A percentile compares a stretch with the other conserved stretches of the same genome.
These are phyloP conservation scores for Thymus mandschuricus DNA, from an alignment of 257 asterid genomes.

Conservation along the genomic window DNA sequence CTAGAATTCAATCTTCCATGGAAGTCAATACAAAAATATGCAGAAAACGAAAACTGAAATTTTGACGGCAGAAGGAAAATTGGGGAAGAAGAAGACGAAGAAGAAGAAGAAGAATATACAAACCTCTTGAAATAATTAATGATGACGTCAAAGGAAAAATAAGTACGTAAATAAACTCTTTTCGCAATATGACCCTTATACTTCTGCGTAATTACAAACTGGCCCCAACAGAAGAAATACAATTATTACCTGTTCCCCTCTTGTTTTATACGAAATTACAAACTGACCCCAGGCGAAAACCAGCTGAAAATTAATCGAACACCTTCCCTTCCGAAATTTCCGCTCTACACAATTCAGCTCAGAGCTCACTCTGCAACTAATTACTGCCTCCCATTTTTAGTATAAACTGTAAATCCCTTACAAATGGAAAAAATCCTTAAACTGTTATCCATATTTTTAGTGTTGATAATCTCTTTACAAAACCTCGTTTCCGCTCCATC, in stretches of 20 bases:
- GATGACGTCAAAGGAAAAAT: conserved; percentile 14
- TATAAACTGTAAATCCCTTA: not conserved
- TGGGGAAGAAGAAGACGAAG: conserved; percentile 1
- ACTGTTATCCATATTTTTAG: not conserved
- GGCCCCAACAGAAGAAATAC: not conserved
- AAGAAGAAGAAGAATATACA: conserved; percentile 4
- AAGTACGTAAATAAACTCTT: too few species aligned
- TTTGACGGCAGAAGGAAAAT: conserved; percentile 6
- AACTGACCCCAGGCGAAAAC: not conserved
- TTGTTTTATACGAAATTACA: too few species aligned
- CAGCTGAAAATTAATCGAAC: too few species aligned
- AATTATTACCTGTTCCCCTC: too few species aligned
- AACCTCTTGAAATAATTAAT: not conserved
- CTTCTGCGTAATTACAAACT: conserved; percentile 2
- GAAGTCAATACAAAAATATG: not conserved
- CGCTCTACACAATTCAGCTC: not conserved
- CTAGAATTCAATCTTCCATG: not conserved
- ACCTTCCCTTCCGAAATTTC: not conserved
- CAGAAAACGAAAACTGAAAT: not conserved
- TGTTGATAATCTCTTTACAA: conserved; percentile 16
- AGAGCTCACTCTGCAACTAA: not conserved
- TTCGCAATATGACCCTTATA: not conserved
- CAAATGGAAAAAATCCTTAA: conserved; percentile 24
- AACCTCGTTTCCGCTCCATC: conserved; percentile 15
- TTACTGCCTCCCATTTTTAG: conserved; percentile 4